Conservation (phyloP, 208 protist species). For the Trypanosoma congolense region DNA sequence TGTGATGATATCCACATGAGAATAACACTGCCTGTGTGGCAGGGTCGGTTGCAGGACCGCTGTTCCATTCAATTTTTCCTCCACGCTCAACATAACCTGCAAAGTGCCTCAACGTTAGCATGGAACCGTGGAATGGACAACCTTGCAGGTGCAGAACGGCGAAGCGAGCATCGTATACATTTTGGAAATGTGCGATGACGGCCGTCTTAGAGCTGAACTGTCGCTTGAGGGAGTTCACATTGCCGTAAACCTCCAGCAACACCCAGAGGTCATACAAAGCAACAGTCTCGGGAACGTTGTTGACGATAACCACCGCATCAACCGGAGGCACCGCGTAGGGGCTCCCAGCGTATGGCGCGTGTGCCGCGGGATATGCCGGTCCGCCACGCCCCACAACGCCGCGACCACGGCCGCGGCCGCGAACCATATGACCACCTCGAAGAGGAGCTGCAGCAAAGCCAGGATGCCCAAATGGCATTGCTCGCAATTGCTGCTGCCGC, state of each 20-base stretch:
- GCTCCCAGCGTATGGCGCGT: slow-evolving; percentile 1
- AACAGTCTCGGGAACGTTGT: slow-evolving; percentile 53
- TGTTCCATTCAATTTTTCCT: slow-evolving; percentile 62
- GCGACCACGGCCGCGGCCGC: slow-evolving; percentile 19
- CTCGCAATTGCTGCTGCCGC: slow-evolving; percentile 14
- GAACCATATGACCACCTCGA: slow-evolving; percentile 13
- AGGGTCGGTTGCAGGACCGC: slow-evolving; percentile 68
- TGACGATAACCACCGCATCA: slow-evolving; percentile 64
- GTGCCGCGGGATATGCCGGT: slow-evolving; percentile 3
- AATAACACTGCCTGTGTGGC: slow-evolving; percentile 57
- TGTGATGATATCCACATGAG: slow-evolving; percentile 70
- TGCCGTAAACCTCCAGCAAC: slow-evolving; percentile 86
- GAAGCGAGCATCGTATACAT: slow-evolving; percentile 52
- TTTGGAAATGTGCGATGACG: slow-evolving; percentile 79
- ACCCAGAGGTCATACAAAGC: slow-evolving; percentile 80
- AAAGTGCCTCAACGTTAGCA: slow-evolving; percentile 66
- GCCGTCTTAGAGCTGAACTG: slow-evolving; percentile 67
- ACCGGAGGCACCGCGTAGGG: slow-evolving; percentile 5
- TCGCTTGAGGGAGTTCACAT: slow-evolving; percentile 80
- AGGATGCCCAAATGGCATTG: not conserved
- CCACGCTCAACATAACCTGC: slow-evolving; percentile 64
- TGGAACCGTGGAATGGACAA: slow-evolving; percentile 61
- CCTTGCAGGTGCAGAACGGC: slow-evolving; percentile 69
- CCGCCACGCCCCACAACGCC: slow-evolving; percentile 23
- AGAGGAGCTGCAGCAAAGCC: slow-evolving; percentile 12